phyloP scores from a whole-genome alignment of 345 rosid species.

The Rubroshorea leprosula region DNA sequence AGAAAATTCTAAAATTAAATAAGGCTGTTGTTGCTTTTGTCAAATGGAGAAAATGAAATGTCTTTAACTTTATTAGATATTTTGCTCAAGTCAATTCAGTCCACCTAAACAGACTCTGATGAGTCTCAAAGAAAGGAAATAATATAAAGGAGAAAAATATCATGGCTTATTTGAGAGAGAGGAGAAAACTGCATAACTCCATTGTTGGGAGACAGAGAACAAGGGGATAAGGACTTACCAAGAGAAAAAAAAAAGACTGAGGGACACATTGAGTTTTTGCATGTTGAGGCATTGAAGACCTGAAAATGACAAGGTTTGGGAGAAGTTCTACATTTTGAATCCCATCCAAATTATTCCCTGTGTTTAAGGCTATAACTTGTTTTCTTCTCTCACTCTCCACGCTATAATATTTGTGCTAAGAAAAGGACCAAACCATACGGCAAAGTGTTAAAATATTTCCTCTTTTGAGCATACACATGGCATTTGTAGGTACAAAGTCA shows the following conservation, averaged over 20 bases:
- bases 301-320: conserved; percentile 1
- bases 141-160: neutral
- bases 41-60: neutral
- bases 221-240: neutral
- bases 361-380: too few species aligned
- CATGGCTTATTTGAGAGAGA: neutral
- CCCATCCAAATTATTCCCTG: too few species aligned
- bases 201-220: neutral
- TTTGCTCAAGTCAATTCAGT: neutral
- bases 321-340: too few species aligned
- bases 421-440: neutral
- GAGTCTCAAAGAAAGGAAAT: neutral
- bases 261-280: neutral
- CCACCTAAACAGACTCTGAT: conserved; percentile 2
- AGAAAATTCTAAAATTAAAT: too few species aligned
- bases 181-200: neutral
- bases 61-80: neutral
- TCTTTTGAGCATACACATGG: neutral
- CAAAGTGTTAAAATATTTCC: neutral
- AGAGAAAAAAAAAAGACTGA: neutral
- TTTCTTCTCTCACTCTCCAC: too few species aligned
- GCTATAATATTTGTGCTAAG: neutral
- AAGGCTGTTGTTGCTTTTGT: too few species aligned
- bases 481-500: neutral
- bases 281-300: neutral